Base-by-base conservation (phyloP, 345 rosid genomes). In the Aegle marmelos region DNA sequence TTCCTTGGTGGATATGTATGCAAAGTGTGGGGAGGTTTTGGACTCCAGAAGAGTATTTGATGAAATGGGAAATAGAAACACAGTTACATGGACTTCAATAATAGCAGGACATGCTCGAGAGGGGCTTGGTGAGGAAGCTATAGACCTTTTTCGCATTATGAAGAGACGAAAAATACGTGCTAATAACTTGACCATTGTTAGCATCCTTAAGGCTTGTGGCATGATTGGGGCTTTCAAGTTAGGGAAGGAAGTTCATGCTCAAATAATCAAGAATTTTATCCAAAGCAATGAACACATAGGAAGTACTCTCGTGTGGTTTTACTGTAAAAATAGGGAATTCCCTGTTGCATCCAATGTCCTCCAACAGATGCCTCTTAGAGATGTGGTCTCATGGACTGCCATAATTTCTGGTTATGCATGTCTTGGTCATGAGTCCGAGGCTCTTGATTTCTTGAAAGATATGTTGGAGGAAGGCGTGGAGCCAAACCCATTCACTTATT, bases 331-430 rank as follows among this genome's bases (percentile, higher is more conserved):
- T 58, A 89, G 94, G 79, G 87, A 87, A 79, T 91, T 89, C 76
- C 73, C 79, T 9, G 74, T 68, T 39, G 96, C 97, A 63, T 91
- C 80, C 68, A 88, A 81, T 72, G 93, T 95, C 77, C 88, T 93
- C 34, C 92, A 85, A 59, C 93, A 90, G 64, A 86, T 93, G 87
- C 92, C 95, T 6, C 84, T 84, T 63, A 85, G 90, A 85, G 94
- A 92, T 79, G 98, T 90, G 74, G 93, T 93, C 74, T 93, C 98
- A 7, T 95, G 98, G 98, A 93, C 98, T 4, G 93, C 99, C 45
- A 90, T 93, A 84, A 95, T 95, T 73, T 95, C 97, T 58, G 94
- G 99, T 62, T 89, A 87, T 80, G 87, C 94, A 9, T 67, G 85
- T 82, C 86, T 91, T 21, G 97, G 97, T 37, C 93, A 90, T 34